Conservation (phyloP, 1,139 yeast species). For the Kodamaea arcana region DNA sequence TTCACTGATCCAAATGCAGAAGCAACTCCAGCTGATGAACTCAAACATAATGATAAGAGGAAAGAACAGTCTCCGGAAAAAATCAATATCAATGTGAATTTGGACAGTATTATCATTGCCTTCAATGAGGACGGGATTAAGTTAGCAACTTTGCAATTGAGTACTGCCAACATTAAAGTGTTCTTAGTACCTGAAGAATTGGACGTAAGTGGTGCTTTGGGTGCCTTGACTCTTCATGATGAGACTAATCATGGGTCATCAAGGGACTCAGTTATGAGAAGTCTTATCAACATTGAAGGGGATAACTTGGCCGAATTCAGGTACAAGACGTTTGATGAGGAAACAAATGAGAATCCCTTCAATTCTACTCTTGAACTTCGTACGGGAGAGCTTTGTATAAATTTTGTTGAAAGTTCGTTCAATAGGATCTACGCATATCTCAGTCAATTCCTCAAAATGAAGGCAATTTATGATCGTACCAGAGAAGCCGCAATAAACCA, state of each 20-base stretch:
- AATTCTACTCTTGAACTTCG: conserved; percentile 61
- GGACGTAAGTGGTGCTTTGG: conserved; percentile 72
- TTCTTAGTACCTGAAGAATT: conserved; percentile 71
- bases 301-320: conserved; percentile 76
- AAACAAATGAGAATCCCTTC: conserved; percentile 45
- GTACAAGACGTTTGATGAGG: conserved; percentile 75
- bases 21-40: conserved; percentile 61
- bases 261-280: conserved; percentile 56
- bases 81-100: conserved; percentile 61
- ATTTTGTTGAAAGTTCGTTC: conserved; percentile 79
- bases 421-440: conserved; percentile 63
- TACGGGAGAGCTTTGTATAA: conserved; percentile 70
- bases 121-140: conserved; percentile 82
- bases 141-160: conserved; percentile 72
- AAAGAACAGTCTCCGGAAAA: conserved; percentile 63
- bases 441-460: conserved; percentile 79
- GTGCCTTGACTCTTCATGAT: conserved; percentile 76
- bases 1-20: conserved; percentile 79
- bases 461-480: conserved; percentile 79
- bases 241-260: conserved; percentile 66
- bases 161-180: conserved; percentile 67
- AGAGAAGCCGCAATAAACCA: conserved; percentile 75
- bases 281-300: conserved; percentile 76
- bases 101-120: conserved; percentile 72
- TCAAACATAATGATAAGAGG: conserved; percentile 59